Percentiles rank a stretch among this genome's conserved stretches.
Conservation (phyloP, 1,284 basidiomycete genomes). For the Malassezia psittaci region DNA sequence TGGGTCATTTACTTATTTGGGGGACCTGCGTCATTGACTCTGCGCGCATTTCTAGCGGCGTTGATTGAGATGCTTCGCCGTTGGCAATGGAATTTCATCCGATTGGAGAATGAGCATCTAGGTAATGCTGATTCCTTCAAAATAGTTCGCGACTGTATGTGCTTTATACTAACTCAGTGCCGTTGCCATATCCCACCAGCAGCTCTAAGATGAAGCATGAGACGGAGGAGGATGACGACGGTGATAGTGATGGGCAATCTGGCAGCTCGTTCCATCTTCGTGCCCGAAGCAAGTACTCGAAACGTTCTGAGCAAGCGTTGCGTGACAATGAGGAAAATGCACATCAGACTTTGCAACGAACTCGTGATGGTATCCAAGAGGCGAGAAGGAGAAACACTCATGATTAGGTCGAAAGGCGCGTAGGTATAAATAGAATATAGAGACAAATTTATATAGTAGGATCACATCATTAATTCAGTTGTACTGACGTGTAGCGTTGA, state of each 20-base stretch:
- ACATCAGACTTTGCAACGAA: constrained; percentile 1
- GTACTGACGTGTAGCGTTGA: background rate
- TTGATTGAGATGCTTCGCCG: constrained; percentile 69
- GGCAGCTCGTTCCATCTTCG: background rate
- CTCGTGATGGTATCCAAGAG: background rate
- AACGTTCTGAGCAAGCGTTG: background rate
- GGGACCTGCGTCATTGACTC: constrained; percentile 52
- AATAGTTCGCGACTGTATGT: constrained; percentile 25
- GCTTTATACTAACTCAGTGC: constrained; percentile 9
- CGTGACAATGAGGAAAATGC: background rate
- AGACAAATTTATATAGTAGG: background rate
- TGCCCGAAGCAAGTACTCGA: background rate
- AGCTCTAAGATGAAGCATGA: background rate
- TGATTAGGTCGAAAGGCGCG: background rate
- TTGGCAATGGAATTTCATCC: constrained; percentile 78
- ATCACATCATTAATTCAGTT: no score
- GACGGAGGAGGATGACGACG: constrained; percentile 7
- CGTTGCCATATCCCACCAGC: constrained; percentile 25
- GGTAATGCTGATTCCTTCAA: constrained; percentile 39
- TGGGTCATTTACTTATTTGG: constrained; percentile 71
- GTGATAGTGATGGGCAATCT: background rate
- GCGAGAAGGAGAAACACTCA: background rate
- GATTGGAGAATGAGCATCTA: constrained; percentile 75
- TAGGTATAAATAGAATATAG: background rate
- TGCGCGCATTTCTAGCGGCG: constrained; percentile 62